Conservation (phyloP, 1,139 yeast genomes). For the Diutina scorzettiae region DNA sequence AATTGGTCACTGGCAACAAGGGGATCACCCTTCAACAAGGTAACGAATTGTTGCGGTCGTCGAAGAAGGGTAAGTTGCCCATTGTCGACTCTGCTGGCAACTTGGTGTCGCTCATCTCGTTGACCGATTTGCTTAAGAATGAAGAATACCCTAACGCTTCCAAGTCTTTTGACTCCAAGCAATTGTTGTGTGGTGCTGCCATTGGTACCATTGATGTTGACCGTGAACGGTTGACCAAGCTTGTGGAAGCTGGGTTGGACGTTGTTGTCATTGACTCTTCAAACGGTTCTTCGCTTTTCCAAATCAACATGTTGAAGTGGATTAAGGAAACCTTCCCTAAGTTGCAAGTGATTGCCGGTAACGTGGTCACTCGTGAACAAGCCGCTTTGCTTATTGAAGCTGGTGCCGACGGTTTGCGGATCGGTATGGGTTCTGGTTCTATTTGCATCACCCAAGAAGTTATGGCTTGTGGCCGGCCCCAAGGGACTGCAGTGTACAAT, state of each 20-base stretch:
- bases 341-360: conserved; percentile 90
- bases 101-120: conserved; percentile 78
- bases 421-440: conserved; percentile 99
- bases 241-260: conserved; percentile 95
- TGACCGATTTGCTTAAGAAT: conserved; percentile 96
- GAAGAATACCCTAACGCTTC: conserved; percentile 90
- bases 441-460: conserved; percentile 99
- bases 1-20: conserved; percentile 69
- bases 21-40: conserved; percentile 81
- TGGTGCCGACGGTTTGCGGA: conserved; percentile 97
- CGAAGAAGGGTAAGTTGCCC: conserved; percentile 97
- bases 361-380: conserved; percentile 97
- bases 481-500: conserved; percentile 90
- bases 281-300: conserved; percentile 95
- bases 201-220: conserved; percentile 91
- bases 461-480: conserved; percentile 99
- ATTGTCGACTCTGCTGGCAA: conserved; percentile 70
- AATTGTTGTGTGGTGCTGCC: conserved; percentile 97
- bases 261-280: conserved; percentile 94
- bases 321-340: conserved; percentile 71
- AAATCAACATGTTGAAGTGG: conserved; percentile 86
- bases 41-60: conserved; percentile 77
- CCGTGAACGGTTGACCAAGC: conserved; percentile 67
- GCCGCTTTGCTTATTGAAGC: conserved; percentile 92
- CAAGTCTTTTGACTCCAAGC: conserved; percentile 86